Evolutionary conservation across 371 early-diverging fungal species (phyloP), one percentile per base, ranked within the genome.

Genomic region (Circinella umbellata): DNA sequence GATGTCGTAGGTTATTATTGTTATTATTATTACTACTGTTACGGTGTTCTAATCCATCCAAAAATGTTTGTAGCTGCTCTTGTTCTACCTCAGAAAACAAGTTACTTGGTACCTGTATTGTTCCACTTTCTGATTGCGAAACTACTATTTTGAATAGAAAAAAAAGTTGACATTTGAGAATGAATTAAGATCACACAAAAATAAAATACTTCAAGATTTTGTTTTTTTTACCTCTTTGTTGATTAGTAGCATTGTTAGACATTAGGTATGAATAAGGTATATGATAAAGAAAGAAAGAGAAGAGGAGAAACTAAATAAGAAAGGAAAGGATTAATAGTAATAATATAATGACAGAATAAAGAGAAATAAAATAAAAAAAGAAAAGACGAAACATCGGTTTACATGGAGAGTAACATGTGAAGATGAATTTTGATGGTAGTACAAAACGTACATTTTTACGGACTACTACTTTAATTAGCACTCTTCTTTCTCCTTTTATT

Each of bases 51-150:
- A 64, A 18, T 15, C 62, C 67, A 46, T 70, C 70, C 42, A 69
- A 61, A 57, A 73, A 73, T 15, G 67, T 59, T 27, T 70, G 70
- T 20, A 70, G 57, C 63, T 69, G 68, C 11, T 61, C 61, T 54
- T 70, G 64, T 53, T 70, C 70, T n/a, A 63, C 61, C 13, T 63
- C 64, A 13, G 67, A 70, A 17, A 70, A 67, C 15, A 67, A 4
- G 51, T 48, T 64, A 37, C 48, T 49, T 11, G 49, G 46, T 38
- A 64, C 57, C 20, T 18, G 57, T 57, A 34, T 64, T 47, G 63
- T 34, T 27, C 20, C 47, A 47, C 63, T 39, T n/a, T 63, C 63
- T 63, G 47, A n/a, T 18, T 47, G 63, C 6, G 47, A 34, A 63
- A 14, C 47, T 51, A 9, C 11, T 27, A 27, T 27, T 27, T 27